Percentiles rank a stretch among this genome's conserved stretches.
These are phyloP conservation scores for Phytophthora vignae DNA, from an alignment of 352 stramenopile species.

Conservation along the genomic window DNA sequence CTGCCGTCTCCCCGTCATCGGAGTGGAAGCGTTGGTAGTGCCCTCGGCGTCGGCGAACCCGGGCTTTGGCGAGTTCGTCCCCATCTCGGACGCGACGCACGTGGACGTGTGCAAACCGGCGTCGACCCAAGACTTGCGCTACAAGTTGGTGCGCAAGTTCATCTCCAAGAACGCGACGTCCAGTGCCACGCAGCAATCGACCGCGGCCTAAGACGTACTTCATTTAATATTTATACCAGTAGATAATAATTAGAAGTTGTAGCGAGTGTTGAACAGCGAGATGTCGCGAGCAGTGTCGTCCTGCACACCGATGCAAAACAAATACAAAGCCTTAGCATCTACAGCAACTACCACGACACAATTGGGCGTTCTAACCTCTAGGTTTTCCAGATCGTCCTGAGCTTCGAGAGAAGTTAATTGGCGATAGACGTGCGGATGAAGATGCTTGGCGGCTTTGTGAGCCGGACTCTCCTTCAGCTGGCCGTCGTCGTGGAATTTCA, in stretches of 20 bases:
- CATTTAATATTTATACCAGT: constrained; percentile 29
- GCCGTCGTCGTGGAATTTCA: constrained; percentile 45
- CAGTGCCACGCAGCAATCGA: constrained; percentile 12
- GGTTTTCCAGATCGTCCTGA: constrained; percentile 63
- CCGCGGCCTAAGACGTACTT: constrained; percentile 10
- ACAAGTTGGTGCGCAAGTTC: constrained; percentile 71
- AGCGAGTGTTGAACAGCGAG: constrained; percentile 37
- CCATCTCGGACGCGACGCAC: constrained; percentile 66
- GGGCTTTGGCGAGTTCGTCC: constrained; percentile 77
- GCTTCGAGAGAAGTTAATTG: constrained; percentile 45
- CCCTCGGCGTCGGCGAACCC: constrained; percentile 72
- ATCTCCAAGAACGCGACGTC: constrained; percentile 44
- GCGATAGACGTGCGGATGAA: constrained; percentile 54
- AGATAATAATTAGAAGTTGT: constrained; percentile 36
- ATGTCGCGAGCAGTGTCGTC: constrained; percentile 49
- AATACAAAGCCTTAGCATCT: background rate
- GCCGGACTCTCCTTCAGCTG: constrained; percentile 62
- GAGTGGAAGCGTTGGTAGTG: constrained; percentile 79
- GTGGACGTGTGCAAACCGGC: constrained; percentile 83
- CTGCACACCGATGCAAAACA: constrained; percentile 12
- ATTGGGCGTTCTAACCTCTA: constrained; percentile 45
- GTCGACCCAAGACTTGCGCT: constrained; percentile 63
- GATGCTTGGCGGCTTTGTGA: constrained; percentile 66
- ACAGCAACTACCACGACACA: background rate
- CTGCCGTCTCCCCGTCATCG: constrained; percentile 70